Conservation (phyloP, 225 moss, liverwort and hornwort species). For the Sphagnum tenellum region DNA sequence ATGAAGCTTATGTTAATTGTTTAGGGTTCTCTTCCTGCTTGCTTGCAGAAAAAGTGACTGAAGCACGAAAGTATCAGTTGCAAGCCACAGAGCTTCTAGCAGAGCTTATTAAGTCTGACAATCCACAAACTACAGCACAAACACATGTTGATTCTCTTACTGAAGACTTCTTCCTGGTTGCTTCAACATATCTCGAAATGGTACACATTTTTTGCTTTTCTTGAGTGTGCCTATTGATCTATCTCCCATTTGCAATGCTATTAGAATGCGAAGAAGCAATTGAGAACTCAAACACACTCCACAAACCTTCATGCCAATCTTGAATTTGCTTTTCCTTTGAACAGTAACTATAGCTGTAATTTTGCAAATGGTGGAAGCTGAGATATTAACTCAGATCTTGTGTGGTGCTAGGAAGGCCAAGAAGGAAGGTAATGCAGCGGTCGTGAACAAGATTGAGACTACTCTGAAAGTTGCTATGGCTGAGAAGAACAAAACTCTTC, state of each 20-base stretch:
- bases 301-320: not conserved
- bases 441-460: slow-evolving; percentile 72
- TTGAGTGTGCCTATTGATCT: not conserved
- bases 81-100: slow-evolving; percentile 90
- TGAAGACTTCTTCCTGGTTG: slow-evolving; percentile 92
- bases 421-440: slow-evolving; percentile 94
- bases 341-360: not conserved
- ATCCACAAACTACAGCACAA: slow-evolving; percentile 48
- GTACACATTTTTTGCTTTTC: slow-evolving; percentile 18
- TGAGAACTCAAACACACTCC: not conserved
- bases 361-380: not conserved
- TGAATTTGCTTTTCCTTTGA: not conserved
- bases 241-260: not conserved
- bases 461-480: slow-evolving; percentile 64
- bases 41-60: slow-evolving; percentile 33
- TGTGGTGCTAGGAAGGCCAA: slow-evolving; percentile 95
- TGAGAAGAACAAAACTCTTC: slow-evolving; percentile 85
- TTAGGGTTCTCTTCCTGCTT: not conserved
- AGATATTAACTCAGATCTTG: not conserved
- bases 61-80: slow-evolving; percentile 67
- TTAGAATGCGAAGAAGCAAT: not conserved
- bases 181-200: slow-evolving; percentile 91
- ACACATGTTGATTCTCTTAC: slow-evolving; percentile 70
- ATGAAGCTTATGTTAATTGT: not conserved
- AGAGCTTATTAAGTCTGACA: slow-evolving; percentile 77